Percentiles rank a stretch among this genome's conserved stretches.
Evolutionary conservation across 1,284 basidiomycete genomes (phyloP).

Genomic region (Sanghuangporus sanghuang): DNA sequence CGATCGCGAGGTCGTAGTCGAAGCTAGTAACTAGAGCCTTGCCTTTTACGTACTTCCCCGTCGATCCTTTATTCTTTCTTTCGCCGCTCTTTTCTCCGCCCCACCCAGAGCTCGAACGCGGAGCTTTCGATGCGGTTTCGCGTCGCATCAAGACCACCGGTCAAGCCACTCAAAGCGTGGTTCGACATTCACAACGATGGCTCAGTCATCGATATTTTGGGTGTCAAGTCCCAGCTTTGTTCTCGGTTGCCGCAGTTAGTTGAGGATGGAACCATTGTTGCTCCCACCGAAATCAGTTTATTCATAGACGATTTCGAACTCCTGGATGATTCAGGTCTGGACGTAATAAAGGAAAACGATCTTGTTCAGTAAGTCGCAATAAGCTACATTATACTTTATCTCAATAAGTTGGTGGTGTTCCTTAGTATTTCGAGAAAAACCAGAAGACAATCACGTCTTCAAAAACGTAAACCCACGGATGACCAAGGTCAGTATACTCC

Average conservation of each 20-base stretch:
- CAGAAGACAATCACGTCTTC: background rate
- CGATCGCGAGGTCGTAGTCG: background rate
- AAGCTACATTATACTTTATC: background rate
- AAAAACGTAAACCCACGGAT: conserved; percentile 4
- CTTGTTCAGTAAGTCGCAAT: conserved; percentile 11
- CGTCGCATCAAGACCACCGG: conserved; percentile 14
- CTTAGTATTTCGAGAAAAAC: conserved; percentile 2
- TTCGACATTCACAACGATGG: conserved; percentile 8
- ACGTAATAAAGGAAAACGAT: conserved; percentile 17
- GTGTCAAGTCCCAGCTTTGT: conserved; percentile 14
- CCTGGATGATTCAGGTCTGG: conserved; percentile 9
- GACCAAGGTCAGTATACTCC: background rate
- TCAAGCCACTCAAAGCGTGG: conserved; percentile 15
- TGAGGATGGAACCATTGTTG: background rate
- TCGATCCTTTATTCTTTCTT: background rate
- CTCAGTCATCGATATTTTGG: background rate
- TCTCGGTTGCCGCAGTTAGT: background rate
- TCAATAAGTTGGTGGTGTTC: background rate
- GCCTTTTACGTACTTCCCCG: background rate
- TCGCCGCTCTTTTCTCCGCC: background rate
- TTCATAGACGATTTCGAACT: conserved; percentile 18
- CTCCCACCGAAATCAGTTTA: conserved; percentile 1
- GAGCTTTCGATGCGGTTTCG: conserved; percentile 13
- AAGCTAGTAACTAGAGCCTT: background rate
- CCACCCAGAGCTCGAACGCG: background rate